These are phyloP conservation scores for Osmozyma mogii DNA, from an alignment of 805 yeast species.

Conservation along the genomic window DNA sequence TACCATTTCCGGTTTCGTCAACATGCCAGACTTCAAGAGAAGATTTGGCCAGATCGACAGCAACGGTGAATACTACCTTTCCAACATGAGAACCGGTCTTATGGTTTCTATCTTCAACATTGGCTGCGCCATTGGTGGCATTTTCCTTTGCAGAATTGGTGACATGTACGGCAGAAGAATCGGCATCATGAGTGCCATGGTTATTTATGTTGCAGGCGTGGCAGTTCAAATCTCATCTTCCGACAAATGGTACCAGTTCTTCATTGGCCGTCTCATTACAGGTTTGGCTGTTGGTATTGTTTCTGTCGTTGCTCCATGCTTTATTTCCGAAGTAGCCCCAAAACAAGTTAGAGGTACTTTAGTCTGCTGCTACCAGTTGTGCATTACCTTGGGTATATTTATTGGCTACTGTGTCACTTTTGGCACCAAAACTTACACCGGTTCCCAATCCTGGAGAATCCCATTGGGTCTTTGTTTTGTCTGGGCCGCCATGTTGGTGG, in stretches of 20 bases:
- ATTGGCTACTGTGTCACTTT: neutral
- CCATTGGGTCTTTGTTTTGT: too few relatives aligned
- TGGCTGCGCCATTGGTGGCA: constrained; percentile 1
- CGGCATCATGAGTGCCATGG: neutral
- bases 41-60: neutral
- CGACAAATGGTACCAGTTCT: constrained; percentile 1
- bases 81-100: neutral
- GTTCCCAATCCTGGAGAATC: neutral
- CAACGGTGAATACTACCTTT: neutral
- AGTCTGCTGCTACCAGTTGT: constrained; percentile 1
- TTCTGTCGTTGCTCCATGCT: neutral
- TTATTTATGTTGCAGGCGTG: neutral
- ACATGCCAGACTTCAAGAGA: neutral
- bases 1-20: constrained; percentile 1
- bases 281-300: too few relatives aligned
- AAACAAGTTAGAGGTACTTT: neutral
- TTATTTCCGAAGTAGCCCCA: neutral
- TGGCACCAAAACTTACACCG: constrained; percentile 1
- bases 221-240: neutral
- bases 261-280: constrained; percentile 1
- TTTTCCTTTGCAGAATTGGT: neutral
- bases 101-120: neutral
- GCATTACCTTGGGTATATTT: neutral
- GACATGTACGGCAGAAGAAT: neutral
- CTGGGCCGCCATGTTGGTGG: neutral